Percentiles rank a stretch among this genome's conserved stretches.
phyloP scores from a whole-genome alignment of 83 land plant species.

The Larix sibirica region DNA sequence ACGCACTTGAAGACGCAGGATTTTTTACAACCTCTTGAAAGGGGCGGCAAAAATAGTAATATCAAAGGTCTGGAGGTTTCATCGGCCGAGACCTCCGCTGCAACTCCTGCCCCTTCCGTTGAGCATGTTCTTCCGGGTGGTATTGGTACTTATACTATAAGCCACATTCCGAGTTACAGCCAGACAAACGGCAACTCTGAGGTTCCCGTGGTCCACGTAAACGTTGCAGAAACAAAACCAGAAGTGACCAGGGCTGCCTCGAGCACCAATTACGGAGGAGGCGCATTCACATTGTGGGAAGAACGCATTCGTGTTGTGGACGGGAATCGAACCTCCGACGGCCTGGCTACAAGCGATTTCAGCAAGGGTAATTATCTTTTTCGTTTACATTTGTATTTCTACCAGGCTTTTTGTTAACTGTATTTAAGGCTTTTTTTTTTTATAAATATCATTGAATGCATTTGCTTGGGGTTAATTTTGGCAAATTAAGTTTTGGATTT shows the following conservation, averaged over 20 bases:
- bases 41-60: slow-evolving; percentile 12
- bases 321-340: slow-evolving; percentile 4
- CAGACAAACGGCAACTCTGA: slow-evolving; percentile 38
- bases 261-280: slow-evolving; percentile 32
- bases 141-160: slow-evolving; percentile 59
- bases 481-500: neutral
- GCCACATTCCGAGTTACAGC: slow-evolving; percentile 42
- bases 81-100: slow-evolving; percentile 23
- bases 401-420: too few relatives aligned
- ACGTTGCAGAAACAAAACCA: slow-evolving; percentile 22
- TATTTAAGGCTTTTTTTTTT: too few relatives aligned
- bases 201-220: slow-evolving; percentile 13
- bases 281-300: slow-evolving; percentile 64
- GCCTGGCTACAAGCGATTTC: neutral
- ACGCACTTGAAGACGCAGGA: slow-evolving; percentile 52
- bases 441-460: neutral
- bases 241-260: slow-evolving; percentile 37
- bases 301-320: slow-evolving; percentile 19
- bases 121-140: slow-evolving; percentile 69
- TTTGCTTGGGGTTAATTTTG: neutral
- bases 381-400: neutral
- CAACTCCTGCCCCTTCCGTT: slow-evolving; percentile 26
- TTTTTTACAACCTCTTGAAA: slow-evolving; percentile 59
- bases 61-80: slow-evolving; percentile 26
- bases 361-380: neutral